phyloP scores from a whole-genome alignment of 2,329 filamentous ascomycete species.

The Fusarium ambrosium region DNA sequence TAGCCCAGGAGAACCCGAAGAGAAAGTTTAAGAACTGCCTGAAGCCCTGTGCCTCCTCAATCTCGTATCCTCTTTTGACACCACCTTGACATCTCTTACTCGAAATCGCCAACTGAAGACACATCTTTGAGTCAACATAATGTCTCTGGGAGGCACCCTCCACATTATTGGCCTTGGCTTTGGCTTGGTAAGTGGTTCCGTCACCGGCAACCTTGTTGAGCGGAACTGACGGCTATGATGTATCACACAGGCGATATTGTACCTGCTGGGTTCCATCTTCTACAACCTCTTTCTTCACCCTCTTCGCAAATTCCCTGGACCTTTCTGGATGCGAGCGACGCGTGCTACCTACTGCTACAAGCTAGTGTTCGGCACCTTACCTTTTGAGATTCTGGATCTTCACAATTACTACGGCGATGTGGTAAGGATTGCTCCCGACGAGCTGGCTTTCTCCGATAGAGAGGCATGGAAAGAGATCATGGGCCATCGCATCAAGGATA shows the following conservation, averaged over 20 bases:
- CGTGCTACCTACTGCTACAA: not conserved
- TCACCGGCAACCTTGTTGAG: not conserved
- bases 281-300: slow-evolving; percentile 10
- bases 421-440: slow-evolving; percentile 56
- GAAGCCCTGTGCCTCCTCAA: not conserved
- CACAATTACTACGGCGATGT: slow-evolving; percentile 49
- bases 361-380: not conserved
- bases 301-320: not conserved
- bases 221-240: not conserved
- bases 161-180: not conserved
- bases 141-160: not conserved
- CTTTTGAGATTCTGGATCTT: not conserved
- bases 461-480: slow-evolving; percentile 20
- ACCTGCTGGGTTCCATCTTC: not conserved
- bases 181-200: not conserved
- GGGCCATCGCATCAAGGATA: not conserved
- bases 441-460: slow-evolving; percentile 47
- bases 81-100: no score
- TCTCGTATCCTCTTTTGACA: no score
- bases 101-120: no score
- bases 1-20: not conserved
- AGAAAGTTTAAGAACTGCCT: not conserved
- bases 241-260: not conserved
- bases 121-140: not conserved
- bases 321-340: not conserved